These are phyloP conservation scores for Acacia melanoxylon DNA, from an alignment of 306 rosid genomes.

Conservation along the genomic window DNA sequence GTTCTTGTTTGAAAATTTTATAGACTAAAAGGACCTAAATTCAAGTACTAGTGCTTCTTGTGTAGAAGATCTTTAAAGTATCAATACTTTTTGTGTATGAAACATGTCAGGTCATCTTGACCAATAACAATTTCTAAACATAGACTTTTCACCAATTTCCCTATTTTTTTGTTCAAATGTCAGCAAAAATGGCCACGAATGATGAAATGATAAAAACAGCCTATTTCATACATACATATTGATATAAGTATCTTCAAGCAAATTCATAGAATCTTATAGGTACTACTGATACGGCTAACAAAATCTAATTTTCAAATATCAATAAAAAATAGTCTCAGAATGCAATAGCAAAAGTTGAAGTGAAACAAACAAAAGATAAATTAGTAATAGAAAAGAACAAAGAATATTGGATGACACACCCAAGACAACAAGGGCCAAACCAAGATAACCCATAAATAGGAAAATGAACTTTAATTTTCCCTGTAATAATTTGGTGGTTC, in stretches of 20 bases:
- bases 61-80: too few species aligned
- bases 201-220: not conserved
- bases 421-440: not conserved
- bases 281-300: not conserved
- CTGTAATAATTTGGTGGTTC: not conserved
- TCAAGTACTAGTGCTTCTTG: too few species aligned
- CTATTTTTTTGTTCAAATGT: not conserved
- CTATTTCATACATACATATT: not conserved
- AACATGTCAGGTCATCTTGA: too few species aligned
- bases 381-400: not conserved
- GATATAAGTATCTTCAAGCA: not conserved
- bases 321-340: not conserved
- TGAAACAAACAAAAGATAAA: not conserved
- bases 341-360: not conserved
- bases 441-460: not conserved
- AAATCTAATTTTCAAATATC: not conserved
- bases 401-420: not conserved
- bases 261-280: not conserved
- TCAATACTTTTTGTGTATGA: rapidly evolving
- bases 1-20: too few species aligned
- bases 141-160: not conserved
- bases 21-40: too few species aligned
- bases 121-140: too few species aligned
- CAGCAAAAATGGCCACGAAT: not conserved
- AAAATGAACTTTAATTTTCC: not conserved